Evolutionary conservation across 805 yeast genomes (phyloP).

Genomic region (Saturnispora kantuleensis): DNA sequence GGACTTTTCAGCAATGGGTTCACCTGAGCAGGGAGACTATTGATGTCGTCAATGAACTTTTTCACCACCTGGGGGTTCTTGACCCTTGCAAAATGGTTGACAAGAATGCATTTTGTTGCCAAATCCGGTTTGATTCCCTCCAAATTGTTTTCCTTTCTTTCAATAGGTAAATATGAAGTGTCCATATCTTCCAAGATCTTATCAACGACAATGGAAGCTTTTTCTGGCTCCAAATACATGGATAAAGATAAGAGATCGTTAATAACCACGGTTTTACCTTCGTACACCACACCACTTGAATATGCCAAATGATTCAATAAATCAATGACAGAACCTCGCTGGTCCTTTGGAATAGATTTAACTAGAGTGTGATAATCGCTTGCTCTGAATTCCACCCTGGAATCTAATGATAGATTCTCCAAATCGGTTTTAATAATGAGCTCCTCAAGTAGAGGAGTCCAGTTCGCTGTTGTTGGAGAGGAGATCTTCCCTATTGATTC

Average conservation of each 20-base stretch:
- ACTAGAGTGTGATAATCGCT: slow-evolving; percentile 31
- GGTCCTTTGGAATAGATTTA: slow-evolving; percentile 31
- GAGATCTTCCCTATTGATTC: slow-evolving; percentile 32
- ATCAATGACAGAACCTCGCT: slow-evolving; percentile 28
- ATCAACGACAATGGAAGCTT: slow-evolving; percentile 26
- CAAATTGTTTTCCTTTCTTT: neutral
- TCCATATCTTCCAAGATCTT: slow-evolving; percentile 23
- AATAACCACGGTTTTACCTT: slow-evolving; percentile 25
- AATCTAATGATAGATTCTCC: slow-evolving; percentile 9
- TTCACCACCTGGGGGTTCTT: slow-evolving; percentile 32
- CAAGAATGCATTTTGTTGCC: slow-evolving; percentile 34
- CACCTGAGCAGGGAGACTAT: slow-evolving; percentile 7
- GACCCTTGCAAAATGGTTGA: slow-evolving; percentile 35
- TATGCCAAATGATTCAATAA: slow-evolving; percentile 29
- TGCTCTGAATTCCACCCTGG: slow-evolving; percentile 14
- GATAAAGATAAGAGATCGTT: slow-evolving; percentile 30
- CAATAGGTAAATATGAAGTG: neutral
- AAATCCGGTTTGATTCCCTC: slow-evolving; percentile 24
- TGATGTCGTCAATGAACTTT: slow-evolving; percentile 27
- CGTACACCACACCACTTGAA: slow-evolving; percentile 8
- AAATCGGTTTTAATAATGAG: slow-evolving; percentile 27
- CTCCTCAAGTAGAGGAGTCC: slow-evolving; percentile 37
- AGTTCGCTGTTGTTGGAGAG: slow-evolving; percentile 32
- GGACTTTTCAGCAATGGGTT: slow-evolving; percentile 16
- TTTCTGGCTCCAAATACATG: slow-evolving; percentile 13